Evolutionary conservation across 1,139 yeast genomes (phyloP).

Genomic region (Nadsonia starkeyi-henricii): DNA sequence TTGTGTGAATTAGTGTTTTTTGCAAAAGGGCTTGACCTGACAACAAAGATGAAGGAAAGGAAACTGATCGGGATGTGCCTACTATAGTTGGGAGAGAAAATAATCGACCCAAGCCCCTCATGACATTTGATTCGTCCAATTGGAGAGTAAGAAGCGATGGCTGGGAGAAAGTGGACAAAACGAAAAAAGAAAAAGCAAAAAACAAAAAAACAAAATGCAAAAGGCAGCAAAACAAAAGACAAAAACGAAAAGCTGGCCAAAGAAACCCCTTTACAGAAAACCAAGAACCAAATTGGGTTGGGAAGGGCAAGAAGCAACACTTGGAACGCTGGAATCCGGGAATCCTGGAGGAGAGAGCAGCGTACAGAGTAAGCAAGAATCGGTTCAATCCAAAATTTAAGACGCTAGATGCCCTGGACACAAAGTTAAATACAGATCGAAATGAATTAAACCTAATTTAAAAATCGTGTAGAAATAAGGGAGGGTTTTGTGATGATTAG

Average conservation of each 20-base stretch:
- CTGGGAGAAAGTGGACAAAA: neutral
- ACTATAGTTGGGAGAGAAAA: constrained; percentile 1
- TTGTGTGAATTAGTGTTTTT: constrained; percentile 7
- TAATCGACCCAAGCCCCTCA: neutral
- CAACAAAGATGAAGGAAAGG: constrained; percentile 3
- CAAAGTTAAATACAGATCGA: too few species aligned
- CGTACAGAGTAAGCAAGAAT: too few species aligned
- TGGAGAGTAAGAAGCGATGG: too few species aligned
- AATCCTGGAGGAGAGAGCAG: too few species aligned
- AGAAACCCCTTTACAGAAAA: too few species aligned
- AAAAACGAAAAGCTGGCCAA: neutral
- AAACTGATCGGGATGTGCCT: neutral
- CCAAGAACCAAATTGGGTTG: too few species aligned
- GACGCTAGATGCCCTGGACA: too few species aligned
- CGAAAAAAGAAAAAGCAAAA: neutral
- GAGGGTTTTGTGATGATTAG: too few species aligned
- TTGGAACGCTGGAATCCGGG: neutral
- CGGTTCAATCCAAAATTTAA: too few species aligned
- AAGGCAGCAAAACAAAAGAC: neutral
- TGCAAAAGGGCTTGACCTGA: constrained; percentile 2
- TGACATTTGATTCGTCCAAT: too few species aligned
- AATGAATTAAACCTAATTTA: too few species aligned
- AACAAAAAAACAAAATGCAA: neutral
- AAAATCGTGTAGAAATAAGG: too few species aligned
- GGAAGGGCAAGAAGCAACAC: neutral